Evolutionary conservation across 495 filamentous ascomycete genomes (phyloP).

Genomic region (Aspergillus bridgeri): DNA sequence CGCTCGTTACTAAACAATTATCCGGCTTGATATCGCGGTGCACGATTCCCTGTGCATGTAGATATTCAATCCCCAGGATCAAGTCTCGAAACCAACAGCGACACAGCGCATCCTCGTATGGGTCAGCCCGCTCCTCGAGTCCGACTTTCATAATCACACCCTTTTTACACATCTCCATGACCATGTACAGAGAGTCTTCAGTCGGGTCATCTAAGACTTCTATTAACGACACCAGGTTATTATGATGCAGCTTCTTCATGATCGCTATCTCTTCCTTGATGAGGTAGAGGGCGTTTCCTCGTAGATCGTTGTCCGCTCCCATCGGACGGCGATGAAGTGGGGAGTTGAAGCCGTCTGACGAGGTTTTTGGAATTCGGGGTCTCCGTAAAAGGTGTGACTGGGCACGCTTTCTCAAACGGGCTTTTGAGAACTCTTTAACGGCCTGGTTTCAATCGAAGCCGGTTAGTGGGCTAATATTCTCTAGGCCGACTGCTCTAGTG

Average conservation of each 20-base stretch:
- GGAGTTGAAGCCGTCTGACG: constrained; percentile 60
- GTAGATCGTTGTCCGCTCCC: constrained; percentile 47
- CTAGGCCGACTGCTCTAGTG: not conserved
- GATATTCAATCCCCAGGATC: constrained; percentile 92
- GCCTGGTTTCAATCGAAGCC: constrained; percentile 51
- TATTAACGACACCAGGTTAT: constrained; percentile 85
- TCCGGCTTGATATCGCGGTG: constrained; percentile 99
- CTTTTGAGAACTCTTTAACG: constrained; percentile 96
- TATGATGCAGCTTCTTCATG: constrained; percentile 97
- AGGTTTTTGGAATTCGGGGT: constrained; percentile 51
- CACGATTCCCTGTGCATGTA: constrained; percentile 92
- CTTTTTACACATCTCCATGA: constrained; percentile 98
- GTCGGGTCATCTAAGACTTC: constrained; percentile 95
- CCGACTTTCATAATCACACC: constrained; percentile 97
- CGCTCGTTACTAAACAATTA: constrained; percentile 84
- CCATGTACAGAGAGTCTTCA: constrained; percentile 96
- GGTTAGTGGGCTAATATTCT: not conserved
- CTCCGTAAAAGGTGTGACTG: constrained; percentile 87
- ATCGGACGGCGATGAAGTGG: constrained; percentile 54
- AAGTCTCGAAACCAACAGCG: constrained; percentile 93
- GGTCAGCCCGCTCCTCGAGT: constrained; percentile 74
- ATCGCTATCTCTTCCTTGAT: constrained; percentile 98
- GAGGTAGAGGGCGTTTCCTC: constrained; percentile 76
- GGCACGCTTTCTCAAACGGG: constrained; percentile 82
- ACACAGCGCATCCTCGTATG: constrained; percentile 80